Evolutionary conservation across 257 asterid species (phyloP), one percentile per base, ranked within the genome.

Genomic region (Linaria vulgaris): DNA sequence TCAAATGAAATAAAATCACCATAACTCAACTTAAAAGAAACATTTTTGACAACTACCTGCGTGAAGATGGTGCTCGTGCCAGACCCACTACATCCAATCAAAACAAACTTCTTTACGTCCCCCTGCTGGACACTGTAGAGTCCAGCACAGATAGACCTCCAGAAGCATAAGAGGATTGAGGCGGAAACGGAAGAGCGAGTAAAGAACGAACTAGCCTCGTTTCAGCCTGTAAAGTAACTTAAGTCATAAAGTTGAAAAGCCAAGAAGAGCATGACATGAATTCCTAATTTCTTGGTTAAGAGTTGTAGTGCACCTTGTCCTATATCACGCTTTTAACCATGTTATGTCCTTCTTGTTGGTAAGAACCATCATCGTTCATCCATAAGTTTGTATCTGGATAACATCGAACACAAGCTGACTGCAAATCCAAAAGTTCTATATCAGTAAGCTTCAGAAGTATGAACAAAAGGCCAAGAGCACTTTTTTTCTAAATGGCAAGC

Each of bases 371-470:
- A 45, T 84, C 84, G 21, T 77, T 72, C 75, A 84, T 83, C 91
- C 86, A 82, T 60, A 82, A 79, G 73, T 80, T 82, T 5, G 75
- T 80, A 60, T 77, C 71, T 34, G 80, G 86, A 22, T 83, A 77
- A 74, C 92, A 85, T 21, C 67, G 80, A 52, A 82, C 86, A 37
- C 91, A 88, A n/a, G 86, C 88, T 51, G 77, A 61, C 91, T 85
- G 85, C 50, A 52, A 57, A 22, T 45, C 50, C 23, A 41, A 24
- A 27, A 34, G 41, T 7, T 34, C 41, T 34, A 34, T 4, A 34
- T 1, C 41, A n/a, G n/a, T 34, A 8, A 34, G 10, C 41, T 34
- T 34, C 6, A 34, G 10, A 34, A 34, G 41, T 4, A 34, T 34
- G 41, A 34, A 34, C 41, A 3, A 34, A 11, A 34, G 9, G n/a